Conservation (phyloP, 495 filamentous ascomycete species). For the Trichoderma virens region DNA sequence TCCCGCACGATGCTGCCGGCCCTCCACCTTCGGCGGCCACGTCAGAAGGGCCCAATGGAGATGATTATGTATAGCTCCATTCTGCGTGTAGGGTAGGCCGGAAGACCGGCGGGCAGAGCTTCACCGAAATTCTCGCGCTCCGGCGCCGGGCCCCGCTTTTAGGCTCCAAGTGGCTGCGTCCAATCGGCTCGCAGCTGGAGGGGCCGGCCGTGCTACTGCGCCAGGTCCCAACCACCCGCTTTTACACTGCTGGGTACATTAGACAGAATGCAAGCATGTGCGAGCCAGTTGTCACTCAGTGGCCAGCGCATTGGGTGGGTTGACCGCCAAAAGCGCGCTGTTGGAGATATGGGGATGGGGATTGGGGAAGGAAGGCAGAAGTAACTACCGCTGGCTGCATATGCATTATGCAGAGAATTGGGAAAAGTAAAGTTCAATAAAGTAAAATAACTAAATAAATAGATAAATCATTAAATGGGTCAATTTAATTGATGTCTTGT, state of each 20-base stretch:
- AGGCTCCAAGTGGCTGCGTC: not conserved
- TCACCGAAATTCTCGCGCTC: not conserved
- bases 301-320: not conserved
- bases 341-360: not conserved
- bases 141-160: constrained; percentile 4
- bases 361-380: not conserved
- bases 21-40: constrained; percentile 5
- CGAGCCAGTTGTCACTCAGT: not conserved
- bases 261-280: not conserved
- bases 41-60: not conserved
- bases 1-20: constrained; percentile 2
- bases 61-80: not conserved
- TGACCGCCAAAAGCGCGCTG: constrained; percentile 5
- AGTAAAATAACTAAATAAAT: not conserved
- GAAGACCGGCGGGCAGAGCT: not conserved
- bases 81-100: constrained; percentile 2
- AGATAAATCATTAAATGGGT: too few relatives aligned
- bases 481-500: too few relatives aligned
- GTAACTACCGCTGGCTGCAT: not conserved
- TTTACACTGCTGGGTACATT: not conserved
- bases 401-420: not conserved
- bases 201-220: constrained; percentile 2
- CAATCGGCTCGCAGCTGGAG: constrained; percentile 2
- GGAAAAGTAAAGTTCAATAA: not conserved
- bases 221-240: constrained; percentile 3